These are phyloP conservation scores for Coniochaeta ligniaria DNA, from an alignment of 2,329 filamentous ascomycete species.

Conservation along the genomic window DNA sequence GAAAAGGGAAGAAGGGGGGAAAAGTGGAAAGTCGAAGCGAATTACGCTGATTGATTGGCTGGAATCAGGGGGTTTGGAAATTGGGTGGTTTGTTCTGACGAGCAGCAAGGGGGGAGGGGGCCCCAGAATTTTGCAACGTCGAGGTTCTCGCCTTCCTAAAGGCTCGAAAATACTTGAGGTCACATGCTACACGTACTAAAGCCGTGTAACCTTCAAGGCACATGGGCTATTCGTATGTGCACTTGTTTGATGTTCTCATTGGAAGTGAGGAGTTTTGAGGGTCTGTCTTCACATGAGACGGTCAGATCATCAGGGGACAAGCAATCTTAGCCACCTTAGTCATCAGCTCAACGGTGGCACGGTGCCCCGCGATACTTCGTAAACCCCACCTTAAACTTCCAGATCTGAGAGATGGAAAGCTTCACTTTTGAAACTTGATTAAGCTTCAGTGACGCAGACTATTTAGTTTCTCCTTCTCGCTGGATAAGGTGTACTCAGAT, in stretches of 20 bases:
- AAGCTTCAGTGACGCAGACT: neutral
- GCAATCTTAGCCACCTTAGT: neutral
- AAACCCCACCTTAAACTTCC: neutral
- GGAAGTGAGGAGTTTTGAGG: no score
- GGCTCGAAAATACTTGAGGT: neutral
- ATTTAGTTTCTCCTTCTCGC: no score
- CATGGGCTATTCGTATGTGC: no score
- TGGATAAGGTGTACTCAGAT: neutral
- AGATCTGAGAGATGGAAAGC: neutral
- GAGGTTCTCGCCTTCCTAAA: neutral
- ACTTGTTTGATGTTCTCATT: no score
- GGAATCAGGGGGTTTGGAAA: neutral
- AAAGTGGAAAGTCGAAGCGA: constrained; percentile 1
- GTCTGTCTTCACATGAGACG: no score
- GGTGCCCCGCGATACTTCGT: neutral
- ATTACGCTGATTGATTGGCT: neutral
- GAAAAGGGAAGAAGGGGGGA: neutral
- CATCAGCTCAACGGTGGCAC: neutral
- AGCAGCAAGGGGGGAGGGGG: neutral
- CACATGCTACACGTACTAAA: no score
- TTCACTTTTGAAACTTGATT: neutral
- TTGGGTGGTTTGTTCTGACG: neutral
- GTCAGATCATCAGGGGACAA: neutral
- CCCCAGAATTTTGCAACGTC: neutral
- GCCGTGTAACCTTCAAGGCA: no score